These are phyloP conservation scores for Venustampulla echinocandica DNA, from an alignment of 495 filamentous ascomycete genomes.

Conservation along the genomic window DNA sequence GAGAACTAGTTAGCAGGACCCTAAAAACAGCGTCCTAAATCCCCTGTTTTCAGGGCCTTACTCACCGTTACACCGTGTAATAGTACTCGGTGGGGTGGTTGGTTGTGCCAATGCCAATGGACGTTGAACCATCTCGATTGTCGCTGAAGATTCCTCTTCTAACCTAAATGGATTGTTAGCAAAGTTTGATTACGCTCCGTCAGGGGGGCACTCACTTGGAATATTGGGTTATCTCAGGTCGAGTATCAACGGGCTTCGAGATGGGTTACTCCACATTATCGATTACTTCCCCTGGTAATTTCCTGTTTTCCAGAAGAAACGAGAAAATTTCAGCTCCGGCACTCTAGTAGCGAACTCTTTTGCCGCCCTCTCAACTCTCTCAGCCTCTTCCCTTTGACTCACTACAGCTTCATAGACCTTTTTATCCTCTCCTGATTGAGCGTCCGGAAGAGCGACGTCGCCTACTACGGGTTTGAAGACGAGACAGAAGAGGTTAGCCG, in stretches of 20 bases:
- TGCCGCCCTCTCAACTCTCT: conserved; percentile 34
- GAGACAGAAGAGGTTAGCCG: conserved; percentile 7
- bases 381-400: conserved; percentile 24
- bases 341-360: conserved; percentile 51
- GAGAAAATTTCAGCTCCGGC: conserved; percentile 72
- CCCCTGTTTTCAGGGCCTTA: too few species aligned
- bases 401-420: conserved; percentile 2
- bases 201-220: conserved; percentile 5
- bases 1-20: too few species aligned
- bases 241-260: conserved; percentile 5
- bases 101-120: conserved; percentile 3
- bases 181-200: conserved; percentile 8
- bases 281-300: conserved; percentile 48
- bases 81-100: conserved; percentile 1
- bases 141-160: conserved; percentile 5
- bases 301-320: conserved; percentile 59
- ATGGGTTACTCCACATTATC: conserved; percentile 34
- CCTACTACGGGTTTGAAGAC: conserved; percentile 9
- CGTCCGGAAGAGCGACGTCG: conserved; percentile 1
- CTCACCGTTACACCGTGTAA: too few species aligned
- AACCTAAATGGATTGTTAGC: conserved; percentile 11
- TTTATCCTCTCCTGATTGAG: conserved; percentile 11
- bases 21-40: too few species aligned
- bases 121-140: conserved; percentile 11
- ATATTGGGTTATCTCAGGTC: conserved; percentile 6